Base-by-base conservation (phyloP, 768 basidiomycete species). In the Kwoniella bestiolae region DNA sequence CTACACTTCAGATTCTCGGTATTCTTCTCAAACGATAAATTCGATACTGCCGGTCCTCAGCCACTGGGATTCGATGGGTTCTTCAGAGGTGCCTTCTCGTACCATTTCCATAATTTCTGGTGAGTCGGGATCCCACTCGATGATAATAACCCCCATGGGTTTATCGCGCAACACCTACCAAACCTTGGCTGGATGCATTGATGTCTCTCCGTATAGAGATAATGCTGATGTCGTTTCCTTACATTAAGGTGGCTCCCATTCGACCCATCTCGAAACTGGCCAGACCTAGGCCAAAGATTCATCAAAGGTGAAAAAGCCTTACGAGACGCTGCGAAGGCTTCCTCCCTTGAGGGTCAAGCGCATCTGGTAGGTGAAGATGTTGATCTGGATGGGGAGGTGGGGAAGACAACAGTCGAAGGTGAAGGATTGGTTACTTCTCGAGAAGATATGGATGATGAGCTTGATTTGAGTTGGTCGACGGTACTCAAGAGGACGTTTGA, bases 401-500 rank as follows among this genome's bases (percentile, higher is more conserved):
- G 34, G 45, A 38, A 26, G 6, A 69, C 29, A 5, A 53, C 31
- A 8, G 61, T 55, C 29, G 61, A 47, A 32, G 65, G 46, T 51
- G 41, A 50, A 21, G 44, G 28, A 18, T 63, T 56, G 16, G 51
- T 56, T 76, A 78, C 23, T 66, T 44, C 26, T 5, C 31, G 66
- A 14, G 76, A 72, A 45, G 72, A 74, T 56, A 74, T 72, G 74
- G 74, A 80, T 52, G 79, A 80, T 60, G 79, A 79, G 60, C 45
- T 75, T 51, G 79, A 80, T 66, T 55, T 80, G 64, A 77, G 75
- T 58, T 99, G 96, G 96, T 87, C 90, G 26, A 91, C 93, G 12
- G 94, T 97, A 23, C 81, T 98, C 72, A 99, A 98, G 83, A 86
- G 96, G 77, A 93, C 92, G 46, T 97, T 96, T 77, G 96, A 99